Base-by-base conservation (phyloP, 2,329 filamentous ascomycete species). In the Epichloe coenophiala region DNA sequence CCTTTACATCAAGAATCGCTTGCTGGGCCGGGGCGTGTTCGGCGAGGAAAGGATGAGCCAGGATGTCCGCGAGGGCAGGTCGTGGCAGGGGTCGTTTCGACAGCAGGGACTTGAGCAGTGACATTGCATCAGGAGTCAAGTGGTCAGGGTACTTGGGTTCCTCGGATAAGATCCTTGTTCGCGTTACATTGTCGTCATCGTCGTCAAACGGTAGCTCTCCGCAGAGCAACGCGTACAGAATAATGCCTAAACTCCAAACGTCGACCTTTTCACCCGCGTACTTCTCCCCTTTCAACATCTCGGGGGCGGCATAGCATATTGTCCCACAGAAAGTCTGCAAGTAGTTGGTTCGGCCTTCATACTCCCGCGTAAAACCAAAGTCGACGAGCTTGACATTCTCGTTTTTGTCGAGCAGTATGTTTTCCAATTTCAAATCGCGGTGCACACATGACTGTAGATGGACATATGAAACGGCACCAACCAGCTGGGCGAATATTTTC, bases 251-350 rank as follows among this genome's bases (percentile, higher is more conserved):
- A 61, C 88, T 93, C 88, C 88, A 98, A 4, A 98, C 89, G 62
- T 98, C 93, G 46, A 98, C 91, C 71, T 96, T 97, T 71, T 96
- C 89, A 27, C 89, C 91, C 0, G 90, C 93, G 64, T 98, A 98
- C 67, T 95, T 97, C 66, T 98, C 93, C 39, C 90, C 93, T 66
- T 93, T 95, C 40, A 98, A 76, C 93, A 98, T 98, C 68, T 98
- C 93, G 2, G 93, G 93, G 2, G 93, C 93, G 50, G 89, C 95
- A 68, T 98, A 98, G 70, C 91, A 97, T 55, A 98, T 84, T 0
- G 93, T 98, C 5, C 93, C 93, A 65, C 93, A 98, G 68, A 95
- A 98, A 1, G 93, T 98, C 67, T 97, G 91, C 50, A 98, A 71
- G 62, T 97, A 90, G 65, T 90, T 97, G 33, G 88, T 80, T 60